Evolutionary conservation across 192 early-diverging fungal species (phyloP).

Genomic region (Umbelopsis vinacea): DNA sequence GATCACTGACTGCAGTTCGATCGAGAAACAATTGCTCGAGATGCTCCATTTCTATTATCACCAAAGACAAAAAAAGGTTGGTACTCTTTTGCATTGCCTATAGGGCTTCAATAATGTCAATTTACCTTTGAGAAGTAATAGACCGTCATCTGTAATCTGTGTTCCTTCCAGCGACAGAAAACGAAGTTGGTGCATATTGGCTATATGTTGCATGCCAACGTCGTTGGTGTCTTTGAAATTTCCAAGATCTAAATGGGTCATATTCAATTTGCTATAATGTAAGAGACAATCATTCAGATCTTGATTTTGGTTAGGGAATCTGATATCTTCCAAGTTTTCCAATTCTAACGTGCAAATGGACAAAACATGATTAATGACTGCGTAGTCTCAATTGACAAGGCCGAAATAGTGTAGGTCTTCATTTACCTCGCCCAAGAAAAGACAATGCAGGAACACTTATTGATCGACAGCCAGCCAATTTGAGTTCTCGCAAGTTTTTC

Average conservation of each 20-base stretch:
- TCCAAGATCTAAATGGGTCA: slow-evolving; percentile 2
- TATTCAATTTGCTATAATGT: slow-evolving; percentile 6
- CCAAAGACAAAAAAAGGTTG: background rate
- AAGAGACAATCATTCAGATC: slow-evolving; percentile 41
- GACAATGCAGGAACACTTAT: slow-evolving; percentile 11
- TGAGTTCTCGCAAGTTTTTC: slow-evolving; percentile 12
- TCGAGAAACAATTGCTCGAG: slow-evolving; percentile 20
- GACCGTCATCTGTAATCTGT: slow-evolving; percentile 3
- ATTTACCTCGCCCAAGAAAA: slow-evolving; percentile 19
- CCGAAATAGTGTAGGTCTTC: no score
- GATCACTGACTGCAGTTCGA: background rate
- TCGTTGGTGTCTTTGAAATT: slow-evolving; percentile 16
- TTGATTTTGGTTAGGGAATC: slow-evolving; percentile 56
- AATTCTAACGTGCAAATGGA: slow-evolving; percentile 33
- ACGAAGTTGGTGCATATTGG: slow-evolving; percentile 10
- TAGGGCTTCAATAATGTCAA: background rate
- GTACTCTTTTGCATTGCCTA: no score
- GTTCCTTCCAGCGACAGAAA: slow-evolving; percentile 3
- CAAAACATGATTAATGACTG: no score
- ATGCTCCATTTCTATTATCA: background rate
- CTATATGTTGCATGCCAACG: slow-evolving; percentile 7
- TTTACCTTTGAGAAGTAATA: background rate
- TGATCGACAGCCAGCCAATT: slow-evolving; percentile 18
- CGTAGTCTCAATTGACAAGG: no score
- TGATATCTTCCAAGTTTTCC: slow-evolving; percentile 34